These are phyloP conservation scores for Fusarium abutilonis DNA, from an alignment of 2,329 filamentous ascomycete species.

Conservation along the genomic window DNA sequence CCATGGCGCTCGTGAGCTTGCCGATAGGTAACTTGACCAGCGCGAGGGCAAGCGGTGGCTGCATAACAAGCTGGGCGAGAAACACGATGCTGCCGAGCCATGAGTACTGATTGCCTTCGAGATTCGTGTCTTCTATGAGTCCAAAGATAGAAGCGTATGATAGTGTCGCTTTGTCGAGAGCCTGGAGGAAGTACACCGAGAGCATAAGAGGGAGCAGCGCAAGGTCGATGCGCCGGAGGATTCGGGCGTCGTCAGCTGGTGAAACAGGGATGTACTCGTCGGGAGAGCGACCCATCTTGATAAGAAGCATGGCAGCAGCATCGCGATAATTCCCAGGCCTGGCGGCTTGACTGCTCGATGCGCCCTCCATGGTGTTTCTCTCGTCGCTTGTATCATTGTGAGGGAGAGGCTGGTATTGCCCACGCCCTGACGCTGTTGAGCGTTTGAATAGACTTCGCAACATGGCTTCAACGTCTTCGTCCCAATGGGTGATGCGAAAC, in stretches of 20 bases:
- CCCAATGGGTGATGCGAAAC: slow-evolving; percentile 19
- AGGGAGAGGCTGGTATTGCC: slow-evolving; percentile 41
- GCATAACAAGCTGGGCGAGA: slow-evolving; percentile 67
- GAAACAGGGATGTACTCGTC: slow-evolving; percentile 49
- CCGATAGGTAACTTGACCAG: slow-evolving; percentile 69
- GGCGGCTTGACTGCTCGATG: background rate
- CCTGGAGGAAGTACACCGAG: slow-evolving; percentile 70
- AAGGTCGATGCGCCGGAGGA: slow-evolving; percentile 54
- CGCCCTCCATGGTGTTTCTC: slow-evolving; percentile 10
- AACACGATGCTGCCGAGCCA: slow-evolving; percentile 71
- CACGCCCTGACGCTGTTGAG: slow-evolving; percentile 9
- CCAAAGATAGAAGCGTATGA: slow-evolving; percentile 71
- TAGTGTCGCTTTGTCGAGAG: slow-evolving; percentile 70
- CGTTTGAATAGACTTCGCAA: slow-evolving; percentile 30
- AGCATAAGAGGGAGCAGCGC: slow-evolving; percentile 60
- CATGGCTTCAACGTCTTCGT: slow-evolving; percentile 19
- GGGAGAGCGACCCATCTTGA: slow-evolving; percentile 52
- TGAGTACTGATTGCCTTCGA: slow-evolving; percentile 66
- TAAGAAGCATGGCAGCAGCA: slow-evolving; percentile 58
- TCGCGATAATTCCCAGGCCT: slow-evolving; percentile 47
- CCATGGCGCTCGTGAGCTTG: slow-evolving; percentile 67
- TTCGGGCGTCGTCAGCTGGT: slow-evolving; percentile 49
- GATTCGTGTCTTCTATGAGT: slow-evolving; percentile 65
- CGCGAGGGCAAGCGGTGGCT: slow-evolving; percentile 64
- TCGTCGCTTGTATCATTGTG: slow-evolving; percentile 33